These are phyloP conservation scores for Mortierella sp. DNA, from an alignment of 371 early-diverging fungal species.

Conservation along the genomic window DNA sequence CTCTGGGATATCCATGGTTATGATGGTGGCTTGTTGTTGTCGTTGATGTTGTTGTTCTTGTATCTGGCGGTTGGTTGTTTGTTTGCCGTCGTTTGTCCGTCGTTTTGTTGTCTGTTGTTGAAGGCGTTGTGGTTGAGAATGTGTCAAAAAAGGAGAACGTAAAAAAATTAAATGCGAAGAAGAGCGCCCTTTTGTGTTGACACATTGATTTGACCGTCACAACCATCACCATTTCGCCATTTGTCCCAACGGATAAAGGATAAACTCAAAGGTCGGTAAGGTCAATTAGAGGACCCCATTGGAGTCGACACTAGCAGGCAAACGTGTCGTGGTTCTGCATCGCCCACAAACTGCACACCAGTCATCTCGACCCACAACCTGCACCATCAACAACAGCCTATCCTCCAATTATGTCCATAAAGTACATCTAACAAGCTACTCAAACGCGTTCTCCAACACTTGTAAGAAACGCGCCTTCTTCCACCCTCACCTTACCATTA, in stretches of 20 bases:
- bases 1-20: slow-evolving; percentile 11
- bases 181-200: neutral
- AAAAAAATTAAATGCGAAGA: neutral
- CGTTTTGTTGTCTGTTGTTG: neutral
- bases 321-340: slow-evolving; percentile 23
- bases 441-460: slow-evolving; percentile 48
- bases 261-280: too few species aligned
- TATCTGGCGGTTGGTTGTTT: neutral
- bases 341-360: too few species aligned
- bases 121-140: neutral
- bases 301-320: slow-evolving; percentile 43
- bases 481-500: too few species aligned
- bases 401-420: slow-evolving; percentile 37
- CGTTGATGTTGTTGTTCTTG: neutral
- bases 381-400: slow-evolving; percentile 29
- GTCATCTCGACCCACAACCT: slow-evolving; percentile 41
- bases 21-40: neutral
- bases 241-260: too few species aligned
- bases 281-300: slow-evolving; percentile 49
- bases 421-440: slow-evolving; percentile 10
- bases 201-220: neutral
- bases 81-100: neutral
- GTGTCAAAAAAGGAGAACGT: neutral
- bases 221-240: neutral
- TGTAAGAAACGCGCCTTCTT: slow-evolving; percentile 37